These are phyloP conservation scores for Metschnikowia santaceciliae DNA, from an alignment of 805 yeast genomes.

Conservation along the genomic window DNA sequence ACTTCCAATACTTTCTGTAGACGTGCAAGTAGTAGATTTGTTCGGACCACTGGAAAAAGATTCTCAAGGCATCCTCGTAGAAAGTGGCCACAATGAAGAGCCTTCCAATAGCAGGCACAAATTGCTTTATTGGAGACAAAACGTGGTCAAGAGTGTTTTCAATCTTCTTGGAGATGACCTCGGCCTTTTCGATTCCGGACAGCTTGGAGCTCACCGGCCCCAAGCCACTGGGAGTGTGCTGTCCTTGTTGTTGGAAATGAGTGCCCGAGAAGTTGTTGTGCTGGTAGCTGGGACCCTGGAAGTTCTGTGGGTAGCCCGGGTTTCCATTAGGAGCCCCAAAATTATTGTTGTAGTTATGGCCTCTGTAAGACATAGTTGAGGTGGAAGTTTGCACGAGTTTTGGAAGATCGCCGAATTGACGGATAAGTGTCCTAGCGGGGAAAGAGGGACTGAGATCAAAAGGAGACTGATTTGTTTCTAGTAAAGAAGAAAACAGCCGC, in stretches of 20 bases:
- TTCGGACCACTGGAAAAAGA: constrained; percentile 83
- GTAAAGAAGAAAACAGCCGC: not conserved
- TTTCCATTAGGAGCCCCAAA: constrained; percentile 17
- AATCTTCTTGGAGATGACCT: constrained; percentile 46
- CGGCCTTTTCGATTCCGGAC: constrained; percentile 40
- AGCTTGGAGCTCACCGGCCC: constrained; percentile 25
- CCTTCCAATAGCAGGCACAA: constrained; percentile 84
- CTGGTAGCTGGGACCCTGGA: not conserved
- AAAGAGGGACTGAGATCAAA: not conserved
- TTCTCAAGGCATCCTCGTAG: constrained; percentile 82
- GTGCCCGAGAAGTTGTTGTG: constrained; percentile 4
- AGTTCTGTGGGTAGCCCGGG: not conserved
- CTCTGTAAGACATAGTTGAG: constrained; percentile 38
- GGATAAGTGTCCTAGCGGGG: not conserved
- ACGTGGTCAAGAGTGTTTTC: constrained; percentile 54
- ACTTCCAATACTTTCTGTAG: constrained; percentile 73
- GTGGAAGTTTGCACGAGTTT: not conserved
- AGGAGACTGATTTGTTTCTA: not conserved
- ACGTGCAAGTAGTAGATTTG: constrained; percentile 82
- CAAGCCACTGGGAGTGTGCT: constrained; percentile 8
- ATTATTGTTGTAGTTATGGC: constrained; percentile 34
- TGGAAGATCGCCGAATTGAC: not conserved
- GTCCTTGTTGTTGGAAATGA: constrained; percentile 11
- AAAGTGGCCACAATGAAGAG: constrained; percentile 91
- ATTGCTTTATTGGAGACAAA: constrained; percentile 56